Conservation (phyloP, 306 rosid species). For the Ceratonia siliqua region DNA sequence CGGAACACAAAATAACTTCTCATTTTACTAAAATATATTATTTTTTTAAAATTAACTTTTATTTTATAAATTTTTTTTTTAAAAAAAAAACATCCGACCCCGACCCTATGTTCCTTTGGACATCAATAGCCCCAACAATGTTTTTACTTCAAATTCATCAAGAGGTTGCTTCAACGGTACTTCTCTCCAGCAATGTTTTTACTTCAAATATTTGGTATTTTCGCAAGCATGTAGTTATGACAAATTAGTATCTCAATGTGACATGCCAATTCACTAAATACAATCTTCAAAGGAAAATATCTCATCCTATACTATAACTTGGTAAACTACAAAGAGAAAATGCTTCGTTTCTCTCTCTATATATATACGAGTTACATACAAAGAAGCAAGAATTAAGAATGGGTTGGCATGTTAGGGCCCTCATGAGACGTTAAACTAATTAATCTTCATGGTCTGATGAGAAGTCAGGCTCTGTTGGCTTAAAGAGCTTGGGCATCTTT, state of each 20-base stretch:
- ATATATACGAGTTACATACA: neutral
- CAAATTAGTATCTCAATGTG: neutral
- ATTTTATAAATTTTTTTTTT: too few relatives aligned
- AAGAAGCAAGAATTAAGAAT: neutral
- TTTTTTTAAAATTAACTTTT: too few relatives aligned
- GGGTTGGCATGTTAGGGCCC: neutral
- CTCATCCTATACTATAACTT: neutral
- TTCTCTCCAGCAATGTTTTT: too few relatives aligned
- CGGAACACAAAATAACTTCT: too few relatives aligned
- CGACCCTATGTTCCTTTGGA: too few relatives aligned
- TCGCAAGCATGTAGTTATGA: too few relatives aligned
- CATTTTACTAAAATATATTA: too few relatives aligned
- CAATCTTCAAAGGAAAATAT: neutral
- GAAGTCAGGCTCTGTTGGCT: slow-evolving; percentile 90
- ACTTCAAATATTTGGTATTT: too few relatives aligned
- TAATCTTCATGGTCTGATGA: slow-evolving; percentile 44
- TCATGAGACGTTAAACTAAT: slow-evolving; percentile 17
- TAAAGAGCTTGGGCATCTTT: slow-evolving; percentile 84
- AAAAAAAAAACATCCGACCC: too few relatives aligned
- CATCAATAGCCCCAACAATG: too few relatives aligned
- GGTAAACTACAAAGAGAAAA: neutral
- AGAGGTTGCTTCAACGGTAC: too few relatives aligned
- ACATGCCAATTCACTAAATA: neutral
- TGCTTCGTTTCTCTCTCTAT: neutral
- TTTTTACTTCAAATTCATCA: too few relatives aligned